Evolutionary conservation across 1,284 basidiomycete species (phyloP).

Genomic region (Xerocomus subilludens): DNA sequence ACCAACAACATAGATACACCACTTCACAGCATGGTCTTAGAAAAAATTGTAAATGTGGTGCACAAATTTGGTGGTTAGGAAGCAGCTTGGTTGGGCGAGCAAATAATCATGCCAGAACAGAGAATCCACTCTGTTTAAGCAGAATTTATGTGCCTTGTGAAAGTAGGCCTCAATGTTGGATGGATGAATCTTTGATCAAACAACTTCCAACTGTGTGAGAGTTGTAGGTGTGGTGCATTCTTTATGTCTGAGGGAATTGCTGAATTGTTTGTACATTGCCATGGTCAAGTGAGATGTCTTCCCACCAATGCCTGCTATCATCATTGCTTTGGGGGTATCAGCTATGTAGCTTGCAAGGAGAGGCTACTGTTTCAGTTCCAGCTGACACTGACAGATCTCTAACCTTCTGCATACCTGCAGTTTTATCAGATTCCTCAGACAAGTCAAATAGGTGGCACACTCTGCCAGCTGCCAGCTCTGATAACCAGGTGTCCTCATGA

Average conservation of each 20-base stretch:
- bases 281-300: too few relatives aligned
- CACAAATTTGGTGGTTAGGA: slow-evolving; percentile 19
- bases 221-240: background rate
- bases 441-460: too few relatives aligned
- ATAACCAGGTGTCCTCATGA: too few relatives aligned
- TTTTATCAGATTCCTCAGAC: too few relatives aligned
- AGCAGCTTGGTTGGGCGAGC: background rate
- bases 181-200: background rate
- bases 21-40: slow-evolving; percentile 22
- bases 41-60: slow-evolving; percentile 17
- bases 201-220: slow-evolving; percentile 6
- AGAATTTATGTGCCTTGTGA: slow-evolving; percentile 6
- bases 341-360: too few relatives aligned
- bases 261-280: too few relatives aligned
- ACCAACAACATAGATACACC: slow-evolving; percentile 16
- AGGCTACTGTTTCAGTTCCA: too few relatives aligned
- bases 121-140: slow-evolving; percentile 12
- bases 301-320: too few relatives aligned
- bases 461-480: too few relatives aligned
- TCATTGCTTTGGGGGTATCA: too few relatives aligned
- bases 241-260: slow-evolving; percentile 5
- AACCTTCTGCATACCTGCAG: too few relatives aligned
- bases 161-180: background rate
- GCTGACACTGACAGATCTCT: too few relatives aligned
- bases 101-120: background rate